Percentiles rank a stretch among this genome's conserved stretches.
phyloP scores from a whole-genome alignment of 768 basidiomycete species.

The Termitomyces sp. region DNA sequence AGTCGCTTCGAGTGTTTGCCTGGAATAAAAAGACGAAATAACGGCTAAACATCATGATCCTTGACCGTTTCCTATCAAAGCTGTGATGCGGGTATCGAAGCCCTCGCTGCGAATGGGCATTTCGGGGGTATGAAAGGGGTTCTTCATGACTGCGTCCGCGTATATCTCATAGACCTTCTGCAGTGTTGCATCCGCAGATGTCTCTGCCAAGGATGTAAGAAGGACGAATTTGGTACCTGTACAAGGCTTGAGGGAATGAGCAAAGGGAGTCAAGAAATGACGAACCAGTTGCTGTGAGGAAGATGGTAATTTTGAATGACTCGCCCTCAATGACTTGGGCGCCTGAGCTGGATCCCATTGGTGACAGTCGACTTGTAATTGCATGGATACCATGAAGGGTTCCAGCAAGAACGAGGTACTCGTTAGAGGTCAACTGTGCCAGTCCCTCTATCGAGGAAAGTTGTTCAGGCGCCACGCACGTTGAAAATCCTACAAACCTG shows the following conservation, averaged over 20 bases:
- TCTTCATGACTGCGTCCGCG: constrained; percentile 96
- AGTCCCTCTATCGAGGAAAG: constrained; percentile 68
- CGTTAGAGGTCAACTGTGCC: constrained; percentile 84
- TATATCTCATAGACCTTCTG: constrained; percentile 91
- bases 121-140: constrained; percentile 98
- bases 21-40: background rate
- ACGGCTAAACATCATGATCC: constrained; percentile 10
- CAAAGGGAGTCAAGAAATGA: constrained; percentile 6
- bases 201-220: constrained; percentile 74
- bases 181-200: constrained; percentile 61
- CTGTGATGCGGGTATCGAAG: constrained; percentile 70
- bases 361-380: constrained; percentile 90
- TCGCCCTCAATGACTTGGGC: constrained; percentile 96
- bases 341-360: constrained; percentile 76
- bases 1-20: background rate
- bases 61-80: constrained; percentile 49
- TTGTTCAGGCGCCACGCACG: background rate
- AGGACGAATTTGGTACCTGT: constrained; percentile 95
- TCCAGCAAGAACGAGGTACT: constrained; percentile 92
- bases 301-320: constrained; percentile 89
- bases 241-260: background rate
- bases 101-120: constrained; percentile 95
- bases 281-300: constrained; percentile 84
- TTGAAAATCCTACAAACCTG: constrained; percentile 46
- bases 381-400: constrained; percentile 98